Conservation (phyloP, 2,329 filamentous ascomycete genomes). For the Phaeosphaeria sp. region DNA sequence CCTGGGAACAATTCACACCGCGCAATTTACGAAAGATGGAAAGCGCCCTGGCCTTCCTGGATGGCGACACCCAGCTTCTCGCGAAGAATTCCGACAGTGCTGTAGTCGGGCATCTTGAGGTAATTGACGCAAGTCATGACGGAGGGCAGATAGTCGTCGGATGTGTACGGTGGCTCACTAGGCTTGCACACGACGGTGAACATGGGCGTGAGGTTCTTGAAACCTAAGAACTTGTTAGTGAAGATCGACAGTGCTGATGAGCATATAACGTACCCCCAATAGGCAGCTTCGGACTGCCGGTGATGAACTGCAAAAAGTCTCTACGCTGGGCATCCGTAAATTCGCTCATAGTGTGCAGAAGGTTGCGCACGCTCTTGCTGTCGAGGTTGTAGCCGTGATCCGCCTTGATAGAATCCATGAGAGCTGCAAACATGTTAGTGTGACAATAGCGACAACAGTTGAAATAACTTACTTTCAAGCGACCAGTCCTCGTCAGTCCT, state of each 20-base stretch:
- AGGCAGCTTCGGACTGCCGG: constrained; percentile 94
- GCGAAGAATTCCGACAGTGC: constrained; percentile 74
- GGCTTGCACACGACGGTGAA: constrained; percentile 99
- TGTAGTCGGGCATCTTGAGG: constrained; percentile 96
- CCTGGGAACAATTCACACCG: background rate
- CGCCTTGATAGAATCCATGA: constrained; percentile 98
- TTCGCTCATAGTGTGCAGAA: constrained; percentile 94
- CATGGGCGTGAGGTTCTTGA: constrained; percentile 96
- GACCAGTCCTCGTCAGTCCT: constrained; percentile 95
- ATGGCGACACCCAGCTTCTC: constrained; percentile 84
- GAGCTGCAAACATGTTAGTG: constrained; percentile 62
- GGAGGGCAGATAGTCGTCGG: constrained; percentile 97
- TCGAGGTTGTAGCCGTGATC: constrained; percentile 99
- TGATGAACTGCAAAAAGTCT: constrained; percentile 97
- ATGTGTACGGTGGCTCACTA: constrained; percentile 90
- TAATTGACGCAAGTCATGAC: constrained; percentile 99
- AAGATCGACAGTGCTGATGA: background rate
- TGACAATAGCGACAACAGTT: background rate
- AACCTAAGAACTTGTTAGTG: constrained; percentile 64
- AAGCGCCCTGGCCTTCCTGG: constrained; percentile 94
- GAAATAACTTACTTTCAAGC: constrained; percentile 78
- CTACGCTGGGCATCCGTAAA: constrained; percentile 76
- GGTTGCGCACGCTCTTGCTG: constrained; percentile 90
- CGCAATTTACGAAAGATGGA: constrained; percentile 80
- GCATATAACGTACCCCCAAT: constrained; percentile 79